Evolutionary conservation across 441 rosid species (phyloP).

Genomic region (Erodium trifolium): DNA sequence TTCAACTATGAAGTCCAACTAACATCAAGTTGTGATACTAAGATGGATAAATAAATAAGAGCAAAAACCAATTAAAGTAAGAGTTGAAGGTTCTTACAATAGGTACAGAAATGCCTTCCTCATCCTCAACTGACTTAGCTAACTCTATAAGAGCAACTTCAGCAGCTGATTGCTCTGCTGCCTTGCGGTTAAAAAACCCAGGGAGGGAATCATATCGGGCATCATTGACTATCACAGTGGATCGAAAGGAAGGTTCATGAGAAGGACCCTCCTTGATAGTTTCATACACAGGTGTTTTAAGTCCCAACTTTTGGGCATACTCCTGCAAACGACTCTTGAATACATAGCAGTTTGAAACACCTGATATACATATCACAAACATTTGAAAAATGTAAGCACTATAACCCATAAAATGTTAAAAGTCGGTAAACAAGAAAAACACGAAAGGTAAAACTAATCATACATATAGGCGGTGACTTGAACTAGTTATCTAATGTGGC

Average conservation of each 20-base stretch:
- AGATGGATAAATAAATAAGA: not conserved
- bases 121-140: constrained; percentile 46
- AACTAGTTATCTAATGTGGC: not conserved
- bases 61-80: not conserved
- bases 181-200: constrained; percentile 79
- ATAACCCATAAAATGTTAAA: not conserved
- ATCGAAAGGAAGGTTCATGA: constrained; percentile 64
- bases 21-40: constrained; percentile 19
- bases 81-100: constrained; percentile 24
- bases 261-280: constrained; percentile 70
- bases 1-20: not conserved
- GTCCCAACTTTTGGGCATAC: not conserved
- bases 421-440: not conserved
- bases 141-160: constrained; percentile 78
- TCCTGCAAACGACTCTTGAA: not conserved
- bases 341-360: not conserved
- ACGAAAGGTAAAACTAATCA: not conserved
- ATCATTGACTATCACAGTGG: constrained; percentile 58
- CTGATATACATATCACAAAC: not conserved
- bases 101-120: constrained; percentile 40
- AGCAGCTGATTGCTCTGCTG: constrained; percentile 93
- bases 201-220: constrained; percentile 61
- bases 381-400: not conserved
- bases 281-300: constrained; percentile 42
- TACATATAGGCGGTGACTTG: not conserved